These are phyloP conservation scores for Balansia obtecta DNA, from an alignment of 2,329 filamentous ascomycete genomes.

Conservation along the genomic window DNA sequence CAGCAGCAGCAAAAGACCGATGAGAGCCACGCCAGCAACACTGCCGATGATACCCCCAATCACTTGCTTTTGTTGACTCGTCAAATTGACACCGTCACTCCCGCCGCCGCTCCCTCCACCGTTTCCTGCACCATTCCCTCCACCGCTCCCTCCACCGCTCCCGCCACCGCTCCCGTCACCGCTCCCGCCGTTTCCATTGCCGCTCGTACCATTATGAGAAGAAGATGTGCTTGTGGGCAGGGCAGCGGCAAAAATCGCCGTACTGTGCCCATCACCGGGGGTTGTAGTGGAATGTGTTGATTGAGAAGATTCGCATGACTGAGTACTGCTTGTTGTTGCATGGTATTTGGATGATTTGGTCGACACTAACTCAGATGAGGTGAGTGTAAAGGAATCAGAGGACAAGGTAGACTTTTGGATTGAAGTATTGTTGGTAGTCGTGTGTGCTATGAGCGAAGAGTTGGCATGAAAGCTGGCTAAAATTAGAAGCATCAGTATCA, in stretches of 20 bases:
- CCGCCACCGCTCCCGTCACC: too few relatives aligned
- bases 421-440: conserved; percentile 1
- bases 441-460: conserved; percentile 3
- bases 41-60: conserved; percentile 46
- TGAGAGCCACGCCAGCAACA: conserved; percentile 44
- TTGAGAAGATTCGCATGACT: not conserved
- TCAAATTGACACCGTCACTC: conserved; percentile 13
- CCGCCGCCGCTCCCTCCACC: not conserved
- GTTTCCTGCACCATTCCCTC: too few relatives aligned
- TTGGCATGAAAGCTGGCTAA: conserved; percentile 4
- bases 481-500: not conserved
- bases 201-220: not conserved
- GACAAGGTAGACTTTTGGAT: not conserved
- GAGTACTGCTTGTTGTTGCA: conserved; percentile 1
- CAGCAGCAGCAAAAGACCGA: conserved; percentile 40
- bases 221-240: conserved; percentile 1
- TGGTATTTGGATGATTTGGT: not conserved
- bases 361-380: not conserved
- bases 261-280: not conserved
- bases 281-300: not conserved
- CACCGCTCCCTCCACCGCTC: too few relatives aligned
- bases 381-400: not conserved
- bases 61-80: conserved; percentile 26
- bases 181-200: conserved; percentile 6
- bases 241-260: not conserved